phyloP scores from a whole-genome alignment of 129 eudicot genomes.

The Dittrichia graveolens region DNA sequence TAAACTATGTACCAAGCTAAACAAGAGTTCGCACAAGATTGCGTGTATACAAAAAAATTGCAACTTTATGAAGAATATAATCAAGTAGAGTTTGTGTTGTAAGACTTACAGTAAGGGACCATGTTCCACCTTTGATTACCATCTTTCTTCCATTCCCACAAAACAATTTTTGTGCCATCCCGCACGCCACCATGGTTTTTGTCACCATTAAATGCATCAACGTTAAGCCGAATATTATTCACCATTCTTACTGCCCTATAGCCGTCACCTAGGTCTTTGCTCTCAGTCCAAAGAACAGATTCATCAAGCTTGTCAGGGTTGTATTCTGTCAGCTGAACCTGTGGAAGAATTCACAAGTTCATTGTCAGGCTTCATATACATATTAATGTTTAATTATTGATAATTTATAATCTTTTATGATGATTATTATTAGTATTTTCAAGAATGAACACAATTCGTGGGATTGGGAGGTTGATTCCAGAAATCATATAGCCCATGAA shows the following conservation, averaged over 20 bases:
- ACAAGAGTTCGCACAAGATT: too few relatives aligned
- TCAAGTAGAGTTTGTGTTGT: slow-evolving; percentile 7
- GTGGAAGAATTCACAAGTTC: slow-evolving; percentile 22
- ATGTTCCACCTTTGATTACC: slow-evolving; percentile 88
- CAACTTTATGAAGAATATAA: not conserved
- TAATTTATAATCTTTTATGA: too few relatives aligned
- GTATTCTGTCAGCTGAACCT: slow-evolving; percentile 77
- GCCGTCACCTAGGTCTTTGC: slow-evolving; percentile 71
- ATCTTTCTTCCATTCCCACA: slow-evolving; percentile 80
- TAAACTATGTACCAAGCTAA: too few relatives aligned
- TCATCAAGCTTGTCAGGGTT: slow-evolving; percentile 64
- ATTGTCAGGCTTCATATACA: too few relatives aligned
- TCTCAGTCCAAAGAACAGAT: slow-evolving; percentile 74
- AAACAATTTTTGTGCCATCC: slow-evolving; percentile 68
- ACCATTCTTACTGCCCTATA: slow-evolving; percentile 77
- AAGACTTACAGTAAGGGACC: slow-evolving; percentile 60
- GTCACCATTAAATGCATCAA: slow-evolving; percentile 77
- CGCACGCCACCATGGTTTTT: slow-evolving; percentile 75
- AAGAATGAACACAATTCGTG: too few relatives aligned
- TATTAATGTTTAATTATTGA: too few relatives aligned
- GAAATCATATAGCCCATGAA: too few relatives aligned
- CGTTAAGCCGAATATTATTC: slow-evolving; percentile 62
- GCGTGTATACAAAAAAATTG: too few relatives aligned
- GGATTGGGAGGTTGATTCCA: too few relatives aligned
- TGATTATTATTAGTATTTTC: too few relatives aligned